Evolutionary conservation across 1,284 basidiomycete genomes (phyloP).

Genomic region (Irpex rosettiformis): DNA sequence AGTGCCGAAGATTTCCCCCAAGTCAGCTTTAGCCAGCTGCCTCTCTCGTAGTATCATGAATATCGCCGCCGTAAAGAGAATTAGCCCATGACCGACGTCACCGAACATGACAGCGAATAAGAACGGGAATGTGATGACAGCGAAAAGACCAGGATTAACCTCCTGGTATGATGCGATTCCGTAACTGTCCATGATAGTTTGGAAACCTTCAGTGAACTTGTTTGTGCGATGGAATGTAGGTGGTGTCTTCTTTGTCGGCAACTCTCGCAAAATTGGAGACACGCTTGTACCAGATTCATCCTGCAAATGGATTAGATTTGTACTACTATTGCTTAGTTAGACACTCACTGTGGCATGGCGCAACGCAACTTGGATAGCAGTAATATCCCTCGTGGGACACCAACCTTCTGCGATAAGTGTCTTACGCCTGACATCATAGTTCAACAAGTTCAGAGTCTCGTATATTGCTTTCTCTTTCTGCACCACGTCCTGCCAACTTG

Average conservation of each 20-base stretch:
- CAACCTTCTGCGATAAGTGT: slow-evolving; percentile 98
- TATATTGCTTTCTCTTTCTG: slow-evolving; percentile 95
- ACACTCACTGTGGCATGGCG: slow-evolving; percentile 81
- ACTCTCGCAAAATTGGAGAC: slow-evolving; percentile 90
- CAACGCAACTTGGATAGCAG: slow-evolving; percentile 84
- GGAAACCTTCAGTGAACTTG: slow-evolving; percentile 97
- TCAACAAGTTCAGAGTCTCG: slow-evolving; percentile 92
- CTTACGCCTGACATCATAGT: slow-evolving; percentile 91
- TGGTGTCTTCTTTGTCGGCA: slow-evolving; percentile 87
- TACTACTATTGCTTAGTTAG: background rate
- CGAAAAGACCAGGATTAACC: slow-evolving; percentile 95
- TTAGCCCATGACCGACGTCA: slow-evolving; percentile 93
- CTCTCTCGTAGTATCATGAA: slow-evolving; percentile 88
- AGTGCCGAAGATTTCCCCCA: slow-evolving; percentile 86
- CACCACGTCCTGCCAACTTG: slow-evolving; percentile 93
- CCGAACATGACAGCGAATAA: slow-evolving; percentile 99
- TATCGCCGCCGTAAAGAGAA: slow-evolving; percentile 76
- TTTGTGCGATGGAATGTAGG: slow-evolving; percentile 96
- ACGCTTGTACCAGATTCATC: slow-evolving; percentile 93
- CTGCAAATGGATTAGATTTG: slow-evolving; percentile 33
- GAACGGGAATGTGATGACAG: slow-evolving; percentile 96
- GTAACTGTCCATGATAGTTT: slow-evolving; percentile 97
- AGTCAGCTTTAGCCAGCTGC: slow-evolving; percentile 70
- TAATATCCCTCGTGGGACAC: slow-evolving; percentile 92
- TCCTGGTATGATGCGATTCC: slow-evolving; percentile 96